Evolutionary conservation across 208 protist species (phyloP).

Genomic region (Crithidia expoeki): DNA sequence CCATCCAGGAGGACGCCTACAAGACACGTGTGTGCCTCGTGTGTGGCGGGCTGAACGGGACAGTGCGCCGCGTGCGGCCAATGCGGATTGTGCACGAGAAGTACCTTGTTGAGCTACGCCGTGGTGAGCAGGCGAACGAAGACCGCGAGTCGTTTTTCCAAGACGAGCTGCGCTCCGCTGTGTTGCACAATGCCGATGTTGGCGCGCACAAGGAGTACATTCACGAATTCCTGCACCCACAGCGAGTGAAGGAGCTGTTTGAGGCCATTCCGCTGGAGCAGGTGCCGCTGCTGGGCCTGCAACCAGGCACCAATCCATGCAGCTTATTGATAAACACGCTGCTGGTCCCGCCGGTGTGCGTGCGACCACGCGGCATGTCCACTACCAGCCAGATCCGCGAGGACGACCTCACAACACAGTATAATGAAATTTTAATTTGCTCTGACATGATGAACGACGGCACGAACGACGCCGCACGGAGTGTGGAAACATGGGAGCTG

Average conservation of each 20-base stretch:
- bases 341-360: conserved; percentile 96
- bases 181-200: conserved; percentile 62
- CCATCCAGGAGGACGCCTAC: conserved; percentile 87
- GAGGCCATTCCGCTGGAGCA: conserved; percentile 92
- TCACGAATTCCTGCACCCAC: conserved; percentile 95
- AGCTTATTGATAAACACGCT: conserved; percentile 95
- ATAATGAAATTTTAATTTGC: conserved; percentile 91
- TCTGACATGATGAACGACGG: conserved; percentile 85
- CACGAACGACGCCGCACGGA: conserved; percentile 64
- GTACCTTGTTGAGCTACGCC: conserved; percentile 73
- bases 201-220: conserved; percentile 59
- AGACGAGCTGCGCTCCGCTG: conserved; percentile 50
- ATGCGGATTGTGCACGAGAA: conserved; percentile 87
- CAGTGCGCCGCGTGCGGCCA: conserved; percentile 75
- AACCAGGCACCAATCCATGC: conserved; percentile 71
- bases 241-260: conserved; percentile 92
- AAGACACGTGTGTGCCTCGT: conserved; percentile 93
- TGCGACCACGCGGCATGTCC: conserved; percentile 95
- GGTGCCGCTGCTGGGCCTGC: conserved; percentile 94
- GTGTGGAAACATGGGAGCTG: conserved; percentile 96
- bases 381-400: conserved; percentile 89
- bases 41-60: conserved; percentile 95
- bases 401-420: conserved; percentile 98
- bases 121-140: conserved; percentile 65
- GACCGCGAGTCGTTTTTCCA: conserved; percentile 42